Conservation (phyloP, 768 basidiomycete genomes). For the Psilocybe azurescens region DNA sequence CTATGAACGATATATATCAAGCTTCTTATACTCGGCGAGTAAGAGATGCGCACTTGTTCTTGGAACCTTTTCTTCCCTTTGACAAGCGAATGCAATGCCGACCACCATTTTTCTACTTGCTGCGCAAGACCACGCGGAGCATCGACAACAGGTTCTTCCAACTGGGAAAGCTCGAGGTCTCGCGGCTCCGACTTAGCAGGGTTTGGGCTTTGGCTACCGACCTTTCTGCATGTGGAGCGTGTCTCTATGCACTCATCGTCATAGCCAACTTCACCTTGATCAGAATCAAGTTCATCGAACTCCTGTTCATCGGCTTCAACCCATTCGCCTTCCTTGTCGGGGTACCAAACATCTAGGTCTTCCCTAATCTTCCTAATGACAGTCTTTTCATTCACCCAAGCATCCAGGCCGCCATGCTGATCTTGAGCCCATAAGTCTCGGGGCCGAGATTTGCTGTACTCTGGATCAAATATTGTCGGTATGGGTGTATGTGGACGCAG, state of each 20-base stretch:
- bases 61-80: constrained; percentile 18
- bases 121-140: constrained; percentile 1
- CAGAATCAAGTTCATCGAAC: constrained; percentile 1
- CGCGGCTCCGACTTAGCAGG: not conserved
- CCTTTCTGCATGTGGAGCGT: not conserved
- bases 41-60: constrained; percentile 6
- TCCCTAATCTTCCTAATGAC: not conserved
- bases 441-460: not conserved
- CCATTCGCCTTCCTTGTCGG: not conserved
- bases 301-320: constrained; percentile 13
- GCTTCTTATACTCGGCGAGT: not conserved
- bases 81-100: constrained; percentile 10
- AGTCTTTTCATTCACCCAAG: not conserved
- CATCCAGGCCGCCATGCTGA: not conserved
- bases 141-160: not conserved
- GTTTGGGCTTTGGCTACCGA: not conserved
- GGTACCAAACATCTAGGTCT: not conserved
- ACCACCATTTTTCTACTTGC: constrained; percentile 13
- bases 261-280: not conserved
- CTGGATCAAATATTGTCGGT: constrained; percentile 14
- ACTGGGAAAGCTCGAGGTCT: not conserved
- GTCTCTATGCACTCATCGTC: not conserved
- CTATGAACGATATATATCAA: constrained; percentile 2
- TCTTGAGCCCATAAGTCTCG: constrained; percentile 1
- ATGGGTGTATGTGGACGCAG: not conserved